These are phyloP conservation scores for Endocladia muricata DNA, from an alignment of 31 red algal genomes.

Conservation along the genomic window DNA sequence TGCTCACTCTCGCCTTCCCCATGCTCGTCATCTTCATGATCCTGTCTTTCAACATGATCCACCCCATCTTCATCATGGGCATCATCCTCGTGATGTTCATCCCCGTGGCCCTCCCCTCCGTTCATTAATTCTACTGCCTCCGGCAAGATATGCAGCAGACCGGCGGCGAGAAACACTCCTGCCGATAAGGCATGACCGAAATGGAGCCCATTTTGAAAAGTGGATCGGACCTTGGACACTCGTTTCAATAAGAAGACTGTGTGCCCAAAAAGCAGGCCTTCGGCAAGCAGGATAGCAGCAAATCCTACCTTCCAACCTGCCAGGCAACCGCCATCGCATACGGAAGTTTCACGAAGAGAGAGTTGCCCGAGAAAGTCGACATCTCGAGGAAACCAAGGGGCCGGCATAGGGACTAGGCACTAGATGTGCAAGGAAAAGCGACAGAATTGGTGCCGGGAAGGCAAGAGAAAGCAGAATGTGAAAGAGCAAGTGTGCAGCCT, in stretches of 20 bases:
- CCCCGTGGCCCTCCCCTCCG: background rate
- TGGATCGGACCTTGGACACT: too few relatives aligned
- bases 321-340: conserved; percentile 26
- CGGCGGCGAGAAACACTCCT: conserved; percentile 56
- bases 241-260: conserved; percentile 25
- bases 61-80: conserved; percentile 2
- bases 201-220: conserved; percentile 2
- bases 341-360: too few relatives aligned
- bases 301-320: conserved; percentile 56
- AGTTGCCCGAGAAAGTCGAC: too few relatives aligned
- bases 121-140: conserved; percentile 41
- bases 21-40: conserved; percentile 16
- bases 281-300: conserved; percentile 37
- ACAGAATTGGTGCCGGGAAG: too few relatives aligned
- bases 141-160: conserved; percentile 58
- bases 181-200: conserved; percentile 49
- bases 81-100: background rate
- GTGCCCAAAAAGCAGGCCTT: conserved; percentile 49
- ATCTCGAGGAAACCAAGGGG: too few relatives aligned
- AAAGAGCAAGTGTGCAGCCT: too few relatives aligned
- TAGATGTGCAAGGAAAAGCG: too few relatives aligned
- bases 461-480: too few relatives aligned
- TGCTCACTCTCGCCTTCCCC: background rate
- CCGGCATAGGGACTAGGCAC: too few relatives aligned
- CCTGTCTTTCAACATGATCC: background rate